These are phyloP conservation scores for Boletus semigastroideus DNA, from an alignment of 1,284 basidiomycete genomes.

Conservation along the genomic window DNA sequence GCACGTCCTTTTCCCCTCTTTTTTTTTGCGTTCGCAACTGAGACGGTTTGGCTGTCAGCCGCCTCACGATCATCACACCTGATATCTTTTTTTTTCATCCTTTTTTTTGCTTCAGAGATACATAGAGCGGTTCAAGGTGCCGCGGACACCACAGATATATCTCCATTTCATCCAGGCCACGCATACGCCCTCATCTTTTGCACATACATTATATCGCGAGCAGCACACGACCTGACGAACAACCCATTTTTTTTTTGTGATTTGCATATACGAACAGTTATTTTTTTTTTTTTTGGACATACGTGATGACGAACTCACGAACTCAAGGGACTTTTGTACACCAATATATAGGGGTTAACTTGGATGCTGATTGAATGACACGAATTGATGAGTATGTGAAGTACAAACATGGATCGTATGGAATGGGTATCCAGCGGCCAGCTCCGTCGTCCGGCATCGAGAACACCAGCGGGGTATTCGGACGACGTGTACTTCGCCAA, in stretches of 20 bases:
- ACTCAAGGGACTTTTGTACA: constrained; percentile 6
- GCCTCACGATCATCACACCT: background rate
- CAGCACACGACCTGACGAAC: constrained; percentile 8
- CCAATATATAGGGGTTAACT: background rate
- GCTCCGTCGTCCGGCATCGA: constrained; percentile 7
- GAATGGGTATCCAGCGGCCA: constrained; percentile 1
- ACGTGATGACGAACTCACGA: constrained; percentile 2
- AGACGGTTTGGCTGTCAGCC: background rate
- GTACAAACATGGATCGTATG: constrained; percentile 5
- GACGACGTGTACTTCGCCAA: background rate
- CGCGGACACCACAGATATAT: constrained; percentile 19
- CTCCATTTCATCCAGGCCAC: constrained; percentile 11
- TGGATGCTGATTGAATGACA: background rate
- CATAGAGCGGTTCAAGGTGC: constrained; percentile 1
- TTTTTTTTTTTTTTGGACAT: background rate
- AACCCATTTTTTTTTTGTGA: background rate
- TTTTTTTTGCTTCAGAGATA: constrained; percentile 1
- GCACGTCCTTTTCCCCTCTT: background rate
- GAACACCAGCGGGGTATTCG: background rate
- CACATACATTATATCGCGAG: constrained; percentile 10
- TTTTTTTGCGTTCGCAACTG: background rate
- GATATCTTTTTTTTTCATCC: constrained; percentile 1
- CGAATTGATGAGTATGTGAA: background rate
- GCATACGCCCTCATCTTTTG: background rate
- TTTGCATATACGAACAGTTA: constrained; percentile 7